These are phyloP conservation scores for Phytophthora aleatoria DNA, from an alignment of 352 stramenopile genomes.

Conservation along the genomic window DNA sequence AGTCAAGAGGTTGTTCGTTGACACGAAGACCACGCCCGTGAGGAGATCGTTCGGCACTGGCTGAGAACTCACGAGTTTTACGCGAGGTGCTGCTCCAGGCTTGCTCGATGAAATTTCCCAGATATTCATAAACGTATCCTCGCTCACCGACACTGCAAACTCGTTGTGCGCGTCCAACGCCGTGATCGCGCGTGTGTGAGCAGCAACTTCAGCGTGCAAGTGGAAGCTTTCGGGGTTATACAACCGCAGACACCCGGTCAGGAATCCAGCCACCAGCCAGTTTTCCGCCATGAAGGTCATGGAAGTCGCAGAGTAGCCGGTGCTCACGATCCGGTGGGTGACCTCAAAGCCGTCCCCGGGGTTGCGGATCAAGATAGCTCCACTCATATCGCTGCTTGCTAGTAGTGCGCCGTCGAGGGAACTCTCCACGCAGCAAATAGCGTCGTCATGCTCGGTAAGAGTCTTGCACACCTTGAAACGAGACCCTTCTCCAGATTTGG, in stretches of 20 bases:
- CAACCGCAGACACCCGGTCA: slow-evolving; percentile 64
- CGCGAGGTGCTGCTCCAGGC: slow-evolving; percentile 18
- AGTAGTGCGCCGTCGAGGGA: slow-evolving; percentile 42
- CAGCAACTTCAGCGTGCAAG: slow-evolving; percentile 66
- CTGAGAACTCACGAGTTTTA: slow-evolving; percentile 71
- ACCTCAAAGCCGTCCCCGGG: slow-evolving; percentile 62
- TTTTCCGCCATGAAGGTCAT: slow-evolving; percentile 62
- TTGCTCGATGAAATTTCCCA: slow-evolving; percentile 53
- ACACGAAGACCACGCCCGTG: slow-evolving; percentile 58
- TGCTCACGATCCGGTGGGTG: slow-evolving; percentile 58
- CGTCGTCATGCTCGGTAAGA: slow-evolving; percentile 52
- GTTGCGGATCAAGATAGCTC: slow-evolving; percentile 61
- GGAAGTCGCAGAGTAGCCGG: slow-evolving; percentile 48
- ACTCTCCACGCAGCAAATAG: slow-evolving; percentile 67
- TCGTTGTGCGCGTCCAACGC: slow-evolving; percentile 59
- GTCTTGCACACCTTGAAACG: slow-evolving; percentile 72
- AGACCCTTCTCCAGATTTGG: slow-evolving; percentile 47
- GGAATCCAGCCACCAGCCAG: slow-evolving; percentile 61
- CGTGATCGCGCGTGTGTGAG: slow-evolving; percentile 72
- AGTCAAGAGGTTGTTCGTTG: slow-evolving; percentile 57
- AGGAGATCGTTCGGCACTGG: slow-evolving; percentile 66
- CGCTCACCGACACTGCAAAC: slow-evolving; percentile 62
- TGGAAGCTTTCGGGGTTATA: slow-evolving; percentile 56
- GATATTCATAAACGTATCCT: slow-evolving; percentile 84
- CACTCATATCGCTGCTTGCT: slow-evolving; percentile 64